Percentiles rank a stretch among this genome's conserved stretches.
phyloP scores from a whole-genome alignment of 148 eudicot species.

The Persicaria maculosa region DNA sequence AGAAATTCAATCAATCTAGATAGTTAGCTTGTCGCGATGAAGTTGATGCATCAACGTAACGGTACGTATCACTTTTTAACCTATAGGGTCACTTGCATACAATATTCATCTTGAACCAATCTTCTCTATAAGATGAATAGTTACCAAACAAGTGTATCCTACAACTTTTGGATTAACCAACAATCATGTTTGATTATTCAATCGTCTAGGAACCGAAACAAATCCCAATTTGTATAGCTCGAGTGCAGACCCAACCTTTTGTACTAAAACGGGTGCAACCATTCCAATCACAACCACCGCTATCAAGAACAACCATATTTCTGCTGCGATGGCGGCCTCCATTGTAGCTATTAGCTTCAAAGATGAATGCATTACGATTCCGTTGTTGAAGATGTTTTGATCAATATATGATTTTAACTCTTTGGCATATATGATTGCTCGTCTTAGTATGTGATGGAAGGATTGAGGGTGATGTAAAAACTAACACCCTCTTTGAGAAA shows the following conservation, averaged over 20 bases:
- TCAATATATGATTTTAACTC: neutral
- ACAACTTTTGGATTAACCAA: neutral
- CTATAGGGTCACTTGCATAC: neutral
- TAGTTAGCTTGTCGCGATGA: too few relatives aligned
- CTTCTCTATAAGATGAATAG: neutral
- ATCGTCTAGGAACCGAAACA: neutral
- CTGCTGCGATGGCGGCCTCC: neutral
- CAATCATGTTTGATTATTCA: neutral
- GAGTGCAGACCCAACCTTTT: neutral
- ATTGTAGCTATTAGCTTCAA: slow-evolving; percentile 4
- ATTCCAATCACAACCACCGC: neutral
- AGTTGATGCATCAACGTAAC: neutral
- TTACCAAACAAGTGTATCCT: neutral
- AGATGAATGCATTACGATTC: neutral
- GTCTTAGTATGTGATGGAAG: neutral
- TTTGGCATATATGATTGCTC: too few relatives aligned
- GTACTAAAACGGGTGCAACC: neutral
- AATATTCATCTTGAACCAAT: neutral
- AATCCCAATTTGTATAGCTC: neutral
- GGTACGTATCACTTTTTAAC: neutral
- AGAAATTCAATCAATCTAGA: too few relatives aligned
- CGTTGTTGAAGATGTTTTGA: neutral
- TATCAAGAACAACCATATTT: slow-evolving; percentile 5
- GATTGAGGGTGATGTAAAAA: neutral
- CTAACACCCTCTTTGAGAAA: neutral